Conservation (phyloP, 257 asterid species). For the Catharanthus roseus region DNA sequence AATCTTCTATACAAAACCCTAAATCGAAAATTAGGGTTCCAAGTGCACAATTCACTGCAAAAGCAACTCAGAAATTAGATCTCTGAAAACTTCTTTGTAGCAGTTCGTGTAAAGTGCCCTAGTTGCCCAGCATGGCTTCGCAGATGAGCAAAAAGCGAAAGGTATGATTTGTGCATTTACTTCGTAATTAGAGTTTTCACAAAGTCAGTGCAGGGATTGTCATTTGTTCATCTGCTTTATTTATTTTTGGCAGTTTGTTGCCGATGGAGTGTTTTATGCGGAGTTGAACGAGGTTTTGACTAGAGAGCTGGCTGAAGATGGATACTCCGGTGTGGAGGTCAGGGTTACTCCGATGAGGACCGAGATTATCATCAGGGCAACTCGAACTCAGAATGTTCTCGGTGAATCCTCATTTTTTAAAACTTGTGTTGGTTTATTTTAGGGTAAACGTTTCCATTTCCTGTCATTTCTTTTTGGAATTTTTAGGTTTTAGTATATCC, state of each 20-base stretch:
- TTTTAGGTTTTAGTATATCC: background rate
- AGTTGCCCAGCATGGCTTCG: conserved; percentile 21
- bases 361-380: conserved; percentile 55
- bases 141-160: conserved; percentile 37
- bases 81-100: background rate
- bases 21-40: background rate
- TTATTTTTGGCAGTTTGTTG: conserved; percentile 35
- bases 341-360: conserved; percentile 61
- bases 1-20: background rate
- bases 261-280: conserved; percentile 53
- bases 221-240: background rate
- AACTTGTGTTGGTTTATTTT: background rate
- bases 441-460: background rate
- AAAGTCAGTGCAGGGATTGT: background rate
- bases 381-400: conserved; percentile 57
- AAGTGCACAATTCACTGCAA: background rate
- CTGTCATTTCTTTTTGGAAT: no score
- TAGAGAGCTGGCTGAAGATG: conserved; percentile 59
- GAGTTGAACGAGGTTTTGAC: conserved; percentile 54
- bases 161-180: background rate
- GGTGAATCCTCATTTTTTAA: conserved; percentile 19
- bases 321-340: conserved; percentile 60
- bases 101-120: background rate
- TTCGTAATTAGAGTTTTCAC: no score
- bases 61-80: conserved; percentile 6